A percentile compares a stretch with the other conserved stretches of the same genome.
These are phyloP conservation scores for Ceratocystis destructans DNA, from an alignment of 2,329 filamentous ascomycete genomes.

Conservation along the genomic window DNA sequence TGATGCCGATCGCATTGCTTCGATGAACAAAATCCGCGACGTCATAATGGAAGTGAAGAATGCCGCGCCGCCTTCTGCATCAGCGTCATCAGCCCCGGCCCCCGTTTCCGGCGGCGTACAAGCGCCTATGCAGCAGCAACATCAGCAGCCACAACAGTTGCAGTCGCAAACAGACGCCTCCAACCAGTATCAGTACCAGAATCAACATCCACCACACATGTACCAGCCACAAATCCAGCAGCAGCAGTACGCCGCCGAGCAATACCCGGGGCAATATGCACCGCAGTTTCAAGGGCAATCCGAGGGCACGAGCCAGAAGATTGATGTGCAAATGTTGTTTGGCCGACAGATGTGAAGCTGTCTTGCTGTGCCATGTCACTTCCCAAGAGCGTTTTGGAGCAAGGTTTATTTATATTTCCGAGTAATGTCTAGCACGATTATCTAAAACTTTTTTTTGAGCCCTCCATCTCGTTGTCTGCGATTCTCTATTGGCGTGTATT, in stretches of 20 bases:
- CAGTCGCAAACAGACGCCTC: not conserved
- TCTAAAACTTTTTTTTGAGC: not conserved
- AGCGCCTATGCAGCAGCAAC: not conserved
- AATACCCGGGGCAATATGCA: not conserved
- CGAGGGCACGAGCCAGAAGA: not conserved
- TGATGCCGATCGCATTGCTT: slow-evolving; percentile 32
- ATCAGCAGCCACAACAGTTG: not conserved
- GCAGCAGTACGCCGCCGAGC: not conserved
- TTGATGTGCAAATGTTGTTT: slow-evolving; percentile 9
- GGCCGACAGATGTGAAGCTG: not conserved
- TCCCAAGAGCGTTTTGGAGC: not conserved
- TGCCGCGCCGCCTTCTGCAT: not conserved
- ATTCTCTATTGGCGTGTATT: too few relatives aligned
- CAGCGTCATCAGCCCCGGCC: not conserved
- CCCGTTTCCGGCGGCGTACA: not conserved
- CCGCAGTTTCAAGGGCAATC: not conserved
- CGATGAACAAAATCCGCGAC: slow-evolving; percentile 31
- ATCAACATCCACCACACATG: slow-evolving; percentile 2
- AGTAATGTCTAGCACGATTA: not conserved
- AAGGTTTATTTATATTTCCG: not conserved
- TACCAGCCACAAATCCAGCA: not conserved
- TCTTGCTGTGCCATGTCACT: not conserved
- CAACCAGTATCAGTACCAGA: slow-evolving; percentile 3
- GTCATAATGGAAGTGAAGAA: slow-evolving; percentile 28
- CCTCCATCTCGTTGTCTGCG: too few relatives aligned